Evolutionary conservation across 345 rosid species (phyloP), one percentile per base, ranked within the genome.

Genomic region (Eucalyptus sideroxylon): DNA sequence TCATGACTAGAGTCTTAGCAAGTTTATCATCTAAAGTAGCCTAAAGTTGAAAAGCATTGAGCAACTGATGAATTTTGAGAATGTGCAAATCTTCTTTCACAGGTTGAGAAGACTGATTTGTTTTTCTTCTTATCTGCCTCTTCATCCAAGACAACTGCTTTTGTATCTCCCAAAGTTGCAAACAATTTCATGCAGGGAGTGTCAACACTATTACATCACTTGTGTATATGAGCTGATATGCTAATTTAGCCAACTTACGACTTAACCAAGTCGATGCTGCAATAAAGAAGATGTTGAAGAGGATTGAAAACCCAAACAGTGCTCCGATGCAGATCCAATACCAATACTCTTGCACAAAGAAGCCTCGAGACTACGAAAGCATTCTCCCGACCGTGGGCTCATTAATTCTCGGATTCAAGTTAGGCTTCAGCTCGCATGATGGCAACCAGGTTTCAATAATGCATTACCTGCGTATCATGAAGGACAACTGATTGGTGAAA

Each of bases 311-410:
- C 51, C 93, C 99, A 88, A 94, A 90, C 67, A 97, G 92, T 37
- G 95, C 96, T 89, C 93, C 99, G 17, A 94, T 87, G 86, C 98
- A 93, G 53, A 97, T 93, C 98, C 99, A 96, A 90, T 92, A 96
- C 98, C 95, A 95, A 87, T 93, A 92, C 7, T 93, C 94, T 16
- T 96, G 91, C 3, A 94, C 94, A 90, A 87, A 93, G 93, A 96
- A 96, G 86, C 97, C 97, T 69, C 97, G 91, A 81, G 93, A 87
- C 89, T 94, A 93, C 24, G 95, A 91, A 88, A 96, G 92, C 60
- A 92, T 91, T 91, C 91, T 90, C 51, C 99, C 99, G 44, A 96
- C 82, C 4, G 45, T 72, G 82, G 45, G 47, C 47, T 45, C 47
- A 45, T 45, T 45, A 45, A 93, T 86, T 89, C 93, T 91, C 23